A percentile compares a stretch with the other conserved stretches of the same genome.
phyloP scores from a whole-genome alignment of 1,284 basidiomycete species.

The Bondarzewia mesenterica region DNA sequence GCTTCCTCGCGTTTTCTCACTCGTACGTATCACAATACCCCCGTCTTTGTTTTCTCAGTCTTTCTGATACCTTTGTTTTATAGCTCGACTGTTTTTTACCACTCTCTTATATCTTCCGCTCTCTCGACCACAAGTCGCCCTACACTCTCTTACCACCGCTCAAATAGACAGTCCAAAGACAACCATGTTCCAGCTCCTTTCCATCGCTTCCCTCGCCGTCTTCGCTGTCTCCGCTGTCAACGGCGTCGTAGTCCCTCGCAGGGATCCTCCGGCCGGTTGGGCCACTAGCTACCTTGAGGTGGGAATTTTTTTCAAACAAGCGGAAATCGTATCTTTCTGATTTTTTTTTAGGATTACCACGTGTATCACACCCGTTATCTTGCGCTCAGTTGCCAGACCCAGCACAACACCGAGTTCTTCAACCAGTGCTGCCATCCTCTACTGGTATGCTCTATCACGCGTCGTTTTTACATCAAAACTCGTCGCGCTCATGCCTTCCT shows the following conservation, averaged over 20 bases:
- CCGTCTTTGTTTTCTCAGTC: slow-evolving; percentile 17
- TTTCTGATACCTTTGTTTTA: slow-evolving; percentile 1
- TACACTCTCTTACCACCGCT: slow-evolving; percentile 7
- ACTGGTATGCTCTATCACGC: slow-evolving; percentile 27
- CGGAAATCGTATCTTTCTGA: neutral
- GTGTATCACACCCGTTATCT: slow-evolving; percentile 61
- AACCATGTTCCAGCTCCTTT: slow-evolving; percentile 37
- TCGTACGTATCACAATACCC: neutral
- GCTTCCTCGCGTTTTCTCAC: slow-evolving; percentile 15
- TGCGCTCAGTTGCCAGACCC: slow-evolving; percentile 43
- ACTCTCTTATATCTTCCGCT: slow-evolving; percentile 18
- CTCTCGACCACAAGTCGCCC: slow-evolving; percentile 19
- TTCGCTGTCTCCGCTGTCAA: slow-evolving; percentile 33
- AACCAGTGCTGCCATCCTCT: slow-evolving; percentile 50
- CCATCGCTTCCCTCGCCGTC: slow-evolving; percentile 42
- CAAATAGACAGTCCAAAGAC: slow-evolving; percentile 13
- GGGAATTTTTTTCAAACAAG: neutral
- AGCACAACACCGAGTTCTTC: slow-evolving; percentile 67
- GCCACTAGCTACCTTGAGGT: slow-evolving; percentile 26
- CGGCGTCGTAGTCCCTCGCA: slow-evolving; percentile 41
- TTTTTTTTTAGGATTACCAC: slow-evolving; percentile 36
- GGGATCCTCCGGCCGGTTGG: slow-evolving; percentile 35
- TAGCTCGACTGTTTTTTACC: slow-evolving; percentile 7
- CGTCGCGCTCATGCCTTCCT: slow-evolving; percentile 18
- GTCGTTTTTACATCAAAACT: neutral